Evolutionary conservation across 805 yeast species (phyloP).

Genomic region (Hanseniaspora lindneri): DNA sequence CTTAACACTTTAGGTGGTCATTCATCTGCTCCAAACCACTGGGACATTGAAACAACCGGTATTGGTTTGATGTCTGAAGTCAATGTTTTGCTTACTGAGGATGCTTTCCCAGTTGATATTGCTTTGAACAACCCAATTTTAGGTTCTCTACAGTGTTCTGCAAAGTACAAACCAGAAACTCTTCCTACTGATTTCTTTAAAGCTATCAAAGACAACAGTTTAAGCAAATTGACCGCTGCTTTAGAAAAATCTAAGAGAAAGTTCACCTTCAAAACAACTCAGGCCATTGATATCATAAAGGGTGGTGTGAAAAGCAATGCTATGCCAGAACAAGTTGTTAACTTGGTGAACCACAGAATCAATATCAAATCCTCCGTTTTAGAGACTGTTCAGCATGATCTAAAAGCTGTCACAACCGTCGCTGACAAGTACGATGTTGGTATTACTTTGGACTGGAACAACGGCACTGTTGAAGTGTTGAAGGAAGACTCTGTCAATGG

Average conservation of each 20-base stretch:
- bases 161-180: conserved; percentile 28
- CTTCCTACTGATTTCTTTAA: conserved; percentile 20
- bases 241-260: not conserved
- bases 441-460: conserved; percentile 29
- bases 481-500: conserved; percentile 31
- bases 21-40: conserved; percentile 50
- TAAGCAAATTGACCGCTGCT: conserved; percentile 28
- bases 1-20: conserved; percentile 59
- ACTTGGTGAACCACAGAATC: conserved; percentile 45
- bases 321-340: conserved; percentile 43
- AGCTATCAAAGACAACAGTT: conserved; percentile 30
- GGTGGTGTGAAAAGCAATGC: conserved; percentile 63
- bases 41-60: conserved; percentile 44
- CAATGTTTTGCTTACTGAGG: conserved; percentile 41
- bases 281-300: conserved; percentile 44
- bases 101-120: conserved; percentile 36
- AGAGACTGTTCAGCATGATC: conserved; percentile 31
- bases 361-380: conserved; percentile 37
- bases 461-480: conserved; percentile 18
- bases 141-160: conserved; percentile 48
- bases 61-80: conserved; percentile 59
- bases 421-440: conserved; percentile 40
- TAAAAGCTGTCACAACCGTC: conserved; percentile 28
- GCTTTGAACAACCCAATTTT: conserved; percentile 47
- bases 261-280: conserved; percentile 15